Conservation (phyloP, 768 basidiomycete species). For the Sistotremastrum suecicum region DNA sequence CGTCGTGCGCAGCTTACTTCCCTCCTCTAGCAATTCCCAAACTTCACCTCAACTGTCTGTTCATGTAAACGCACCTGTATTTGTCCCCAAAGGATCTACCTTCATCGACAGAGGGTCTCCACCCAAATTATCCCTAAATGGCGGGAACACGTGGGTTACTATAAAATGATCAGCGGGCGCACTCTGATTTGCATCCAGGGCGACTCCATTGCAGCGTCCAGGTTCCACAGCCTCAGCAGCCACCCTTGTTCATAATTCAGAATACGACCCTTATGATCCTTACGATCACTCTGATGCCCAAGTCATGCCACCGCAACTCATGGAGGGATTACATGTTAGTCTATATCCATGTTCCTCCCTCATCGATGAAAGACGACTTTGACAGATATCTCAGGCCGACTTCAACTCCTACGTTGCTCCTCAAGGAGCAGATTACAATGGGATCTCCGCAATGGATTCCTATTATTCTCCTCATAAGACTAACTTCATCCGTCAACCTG, state of each 20-base stretch:
- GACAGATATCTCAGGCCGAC: conserved; percentile 7
- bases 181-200: background rate
- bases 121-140: background rate
- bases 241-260: conserved; percentile 11
- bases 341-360: background rate
- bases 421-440: background rate
- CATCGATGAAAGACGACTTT: conserved; percentile 9
- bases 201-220: conserved; percentile 6
- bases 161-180: too few species aligned
- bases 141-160: background rate
- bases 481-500: conserved; percentile 55
- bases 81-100: conserved; percentile 48
- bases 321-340: conserved; percentile 17
- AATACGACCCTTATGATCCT: conserved; percentile 18
- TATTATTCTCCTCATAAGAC: conserved; percentile 30
- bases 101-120: conserved; percentile 5
- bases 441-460: conserved; percentile 2
- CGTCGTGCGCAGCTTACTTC: background rate
- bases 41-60: conserved; percentile 26
- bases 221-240: conserved; percentile 8
- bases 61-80: conserved; percentile 72
- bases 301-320: conserved; percentile 17
- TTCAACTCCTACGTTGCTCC: background rate
- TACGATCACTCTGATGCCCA: conserved; percentile 13
- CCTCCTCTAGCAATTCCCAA: conserved; percentile 23